phyloP scores from a whole-genome alignment of 1,139 yeast species.

The Protomyces lactucae-debilis region DNA sequence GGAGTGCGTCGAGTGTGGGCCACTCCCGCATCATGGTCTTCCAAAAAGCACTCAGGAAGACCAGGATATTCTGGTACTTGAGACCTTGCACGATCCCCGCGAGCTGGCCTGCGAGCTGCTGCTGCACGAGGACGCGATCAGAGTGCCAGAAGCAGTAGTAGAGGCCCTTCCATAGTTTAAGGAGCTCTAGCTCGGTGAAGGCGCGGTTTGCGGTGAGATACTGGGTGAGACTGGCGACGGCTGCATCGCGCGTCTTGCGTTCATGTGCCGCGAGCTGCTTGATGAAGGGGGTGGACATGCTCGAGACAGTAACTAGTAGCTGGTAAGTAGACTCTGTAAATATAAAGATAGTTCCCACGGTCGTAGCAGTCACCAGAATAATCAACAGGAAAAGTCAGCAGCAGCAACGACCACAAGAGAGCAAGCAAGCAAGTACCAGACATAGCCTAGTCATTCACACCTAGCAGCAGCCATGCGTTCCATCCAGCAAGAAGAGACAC shows the following conservation, averaged over 20 bases:
- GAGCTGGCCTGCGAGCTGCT: conserved; percentile 67
- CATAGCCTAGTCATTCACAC: not conserved
- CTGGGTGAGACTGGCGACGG: conserved; percentile 60
- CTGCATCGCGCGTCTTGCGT: conserved; percentile 67
- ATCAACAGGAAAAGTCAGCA: not conserved
- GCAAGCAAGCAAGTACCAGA: not conserved
- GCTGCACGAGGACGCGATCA: conserved; percentile 90
- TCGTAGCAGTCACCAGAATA: not conserved
- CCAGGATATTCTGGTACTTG: conserved; percentile 46
- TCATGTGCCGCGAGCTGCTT: conserved; percentile 82
- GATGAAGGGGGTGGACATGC: conserved; percentile 48
- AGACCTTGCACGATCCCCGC: conserved; percentile 52
- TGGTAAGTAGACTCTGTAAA: not conserved
- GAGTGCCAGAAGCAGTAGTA: conserved; percentile 90
- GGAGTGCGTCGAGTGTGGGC: conserved; percentile 70
- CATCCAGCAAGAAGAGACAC: conserved; percentile 57
- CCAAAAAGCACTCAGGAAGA: conserved; percentile 78
- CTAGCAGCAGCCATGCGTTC: conserved; percentile 19
- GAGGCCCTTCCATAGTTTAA: conserved; percentile 89
- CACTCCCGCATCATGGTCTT: conserved; percentile 72
- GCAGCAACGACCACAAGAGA: not conserved
- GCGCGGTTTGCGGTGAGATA: conserved; percentile 48
- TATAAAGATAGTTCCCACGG: not conserved
- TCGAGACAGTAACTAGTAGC: no score
- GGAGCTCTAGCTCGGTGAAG: conserved; percentile 54